Conservation (phyloP, 2,329 filamentous ascomycete genomes). For the Colletotrichum noveboracense region DNA sequence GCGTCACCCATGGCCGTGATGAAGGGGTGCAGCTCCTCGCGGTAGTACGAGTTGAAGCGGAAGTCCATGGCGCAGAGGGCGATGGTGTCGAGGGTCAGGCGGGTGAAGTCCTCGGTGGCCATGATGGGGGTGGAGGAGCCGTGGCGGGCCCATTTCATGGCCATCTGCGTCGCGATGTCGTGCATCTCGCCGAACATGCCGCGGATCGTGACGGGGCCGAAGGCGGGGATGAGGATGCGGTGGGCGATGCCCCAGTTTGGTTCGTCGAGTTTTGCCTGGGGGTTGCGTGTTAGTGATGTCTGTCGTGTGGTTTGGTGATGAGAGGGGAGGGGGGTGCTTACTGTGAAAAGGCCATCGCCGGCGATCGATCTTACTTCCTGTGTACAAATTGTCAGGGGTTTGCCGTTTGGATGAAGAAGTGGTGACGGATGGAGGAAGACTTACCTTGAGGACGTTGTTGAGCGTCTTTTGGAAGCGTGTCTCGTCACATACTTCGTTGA, state of each 20-base stretch:
- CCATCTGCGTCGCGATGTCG: conserved; percentile 57
- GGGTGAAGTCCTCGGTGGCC: conserved; percentile 64
- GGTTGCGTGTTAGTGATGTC: background rate
- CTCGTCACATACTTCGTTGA: conserved; percentile 71
- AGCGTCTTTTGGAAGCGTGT: conserved; percentile 68
- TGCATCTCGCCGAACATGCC: conserved; percentile 60
- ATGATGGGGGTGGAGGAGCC: conserved; percentile 50
- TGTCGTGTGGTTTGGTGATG: background rate
- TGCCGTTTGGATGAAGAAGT: conserved; percentile 10
- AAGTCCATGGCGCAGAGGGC: conserved; percentile 64
- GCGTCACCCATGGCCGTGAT: conserved; percentile 66
- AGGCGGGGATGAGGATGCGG: conserved; percentile 69
- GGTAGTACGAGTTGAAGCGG: conserved; percentile 68
- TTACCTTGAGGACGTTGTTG: conserved; percentile 43
- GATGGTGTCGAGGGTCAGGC: conserved; percentile 66
- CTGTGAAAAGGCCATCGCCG: conserved; percentile 35
- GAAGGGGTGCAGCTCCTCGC: conserved; percentile 36
- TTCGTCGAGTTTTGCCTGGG: conserved; percentile 17
- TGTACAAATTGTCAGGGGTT: background rate
- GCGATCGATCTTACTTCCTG: conserved; percentile 63
- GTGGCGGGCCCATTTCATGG: conserved; percentile 59
- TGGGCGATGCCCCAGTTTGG: conserved; percentile 59
- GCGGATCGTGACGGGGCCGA: conserved; percentile 71
- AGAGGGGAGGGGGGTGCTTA: background rate
- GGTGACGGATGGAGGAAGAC: background rate